Evolutionary conservation across 768 basidiomycete species (phyloP).

Genomic region (Mycena albidolilacea): DNA sequence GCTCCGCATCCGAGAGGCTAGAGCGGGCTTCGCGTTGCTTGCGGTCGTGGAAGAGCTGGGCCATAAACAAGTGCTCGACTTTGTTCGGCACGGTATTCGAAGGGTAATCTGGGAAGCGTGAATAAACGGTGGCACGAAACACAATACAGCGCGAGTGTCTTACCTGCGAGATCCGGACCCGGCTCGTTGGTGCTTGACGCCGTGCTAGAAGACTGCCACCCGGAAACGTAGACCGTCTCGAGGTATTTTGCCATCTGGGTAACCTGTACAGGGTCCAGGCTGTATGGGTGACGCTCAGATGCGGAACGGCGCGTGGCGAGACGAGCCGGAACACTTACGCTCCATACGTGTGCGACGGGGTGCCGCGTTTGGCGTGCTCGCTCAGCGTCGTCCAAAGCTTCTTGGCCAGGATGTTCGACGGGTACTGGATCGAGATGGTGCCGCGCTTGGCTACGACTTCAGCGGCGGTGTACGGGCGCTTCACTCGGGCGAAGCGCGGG

Average conservation of each 20-base stretch:
- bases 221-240: conserved; percentile 98
- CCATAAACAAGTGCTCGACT: conserved; percentile 98
- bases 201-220: conserved; percentile 95
- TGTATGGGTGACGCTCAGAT: conserved; percentile 48
- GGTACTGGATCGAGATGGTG: conserved; percentile 87
- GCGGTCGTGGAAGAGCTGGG: conserved; percentile 99
- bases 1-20: conserved; percentile 77
- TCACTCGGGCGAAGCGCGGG: conserved; percentile 89
- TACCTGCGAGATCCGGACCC: conserved; percentile 97
- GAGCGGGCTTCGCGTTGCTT: conserved; percentile 92
- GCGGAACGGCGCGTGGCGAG: background rate
- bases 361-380: conserved; percentile 82
- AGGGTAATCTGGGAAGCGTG: conserved; percentile 81
- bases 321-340: conserved; percentile 78
- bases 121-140: conserved; percentile 4
- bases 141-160: conserved; percentile 38
- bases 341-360: conserved; percentile 96
- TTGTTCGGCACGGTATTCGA: conserved; percentile 99
- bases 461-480: conserved; percentile 92
- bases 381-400: conserved; percentile 86
- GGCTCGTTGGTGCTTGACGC: conserved; percentile 96
- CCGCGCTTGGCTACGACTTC: conserved; percentile 97
- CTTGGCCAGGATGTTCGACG: conserved; percentile 87
- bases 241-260: conserved; percentile 99
- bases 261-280: conserved; percentile 97